These are phyloP conservation scores for Psidium guajava DNA, from an alignment of 345 rosid species.

Conservation along the genomic window DNA sequence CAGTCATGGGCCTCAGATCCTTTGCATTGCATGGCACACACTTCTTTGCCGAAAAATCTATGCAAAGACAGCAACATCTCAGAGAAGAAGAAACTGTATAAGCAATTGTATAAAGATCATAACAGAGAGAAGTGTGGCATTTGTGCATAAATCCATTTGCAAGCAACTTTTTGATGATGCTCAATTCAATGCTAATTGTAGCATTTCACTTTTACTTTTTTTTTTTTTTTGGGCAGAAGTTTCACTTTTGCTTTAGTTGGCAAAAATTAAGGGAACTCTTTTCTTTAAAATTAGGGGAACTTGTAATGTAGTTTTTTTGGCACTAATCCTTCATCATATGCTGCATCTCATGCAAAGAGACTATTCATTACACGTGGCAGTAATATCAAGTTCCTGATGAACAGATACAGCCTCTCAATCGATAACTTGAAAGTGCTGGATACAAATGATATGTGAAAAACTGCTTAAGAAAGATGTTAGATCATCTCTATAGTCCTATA, in stretches of 20 bases:
- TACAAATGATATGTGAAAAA: background rate
- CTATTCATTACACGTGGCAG: background rate
- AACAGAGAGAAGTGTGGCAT: background rate
- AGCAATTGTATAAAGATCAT: background rate
- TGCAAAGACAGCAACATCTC: background rate
- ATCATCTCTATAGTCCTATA: background rate
- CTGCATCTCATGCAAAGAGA: background rate
- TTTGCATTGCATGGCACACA: slow-evolving; percentile 84
- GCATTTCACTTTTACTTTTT: background rate
- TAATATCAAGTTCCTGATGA: background rate
- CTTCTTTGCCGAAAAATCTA: slow-evolving; percentile 70
- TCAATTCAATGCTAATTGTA: background rate
- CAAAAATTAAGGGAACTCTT: background rate
- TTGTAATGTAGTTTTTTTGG: background rate
- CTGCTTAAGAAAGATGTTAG: background rate
- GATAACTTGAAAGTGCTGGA: background rate
- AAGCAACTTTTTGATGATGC: background rate
- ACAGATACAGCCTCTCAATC: background rate
- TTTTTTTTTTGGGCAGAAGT: no score
- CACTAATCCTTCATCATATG: background rate
- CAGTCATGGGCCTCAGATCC: slow-evolving; percentile 73
- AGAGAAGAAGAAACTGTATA: background rate
- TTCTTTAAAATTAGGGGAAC: background rate
- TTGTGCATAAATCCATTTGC: background rate
- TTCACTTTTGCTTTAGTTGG: background rate